These are phyloP conservation scores for Dothideomycetes sp. DNA, from an alignment of 2,329 filamentous ascomycete genomes.

Conservation along the genomic window DNA sequence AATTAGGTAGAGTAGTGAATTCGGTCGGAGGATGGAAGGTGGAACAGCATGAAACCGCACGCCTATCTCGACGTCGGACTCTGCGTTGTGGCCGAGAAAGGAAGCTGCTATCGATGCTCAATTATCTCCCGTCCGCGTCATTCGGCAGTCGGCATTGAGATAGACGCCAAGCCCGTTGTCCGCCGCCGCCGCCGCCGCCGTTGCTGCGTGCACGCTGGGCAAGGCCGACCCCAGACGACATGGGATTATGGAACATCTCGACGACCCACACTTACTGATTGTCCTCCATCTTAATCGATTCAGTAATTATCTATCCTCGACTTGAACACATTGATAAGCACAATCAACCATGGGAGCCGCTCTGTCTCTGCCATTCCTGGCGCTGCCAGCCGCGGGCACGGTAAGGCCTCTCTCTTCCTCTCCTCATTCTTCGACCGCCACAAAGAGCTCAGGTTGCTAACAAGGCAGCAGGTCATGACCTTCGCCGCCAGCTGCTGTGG, in stretches of 20 bases:
- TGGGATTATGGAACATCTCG: too few species aligned
- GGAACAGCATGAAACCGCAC: too few species aligned
- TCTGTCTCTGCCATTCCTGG: slow-evolving; percentile 81
- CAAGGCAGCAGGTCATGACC: slow-evolving; percentile 45
- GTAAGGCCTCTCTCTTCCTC: slow-evolving; percentile 45
- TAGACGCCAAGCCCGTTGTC: background rate
- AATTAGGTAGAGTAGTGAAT: too few species aligned
- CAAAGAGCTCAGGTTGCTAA: slow-evolving; percentile 44
- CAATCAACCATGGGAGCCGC: slow-evolving; percentile 70
- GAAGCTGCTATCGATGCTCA: background rate
- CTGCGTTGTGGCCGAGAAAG: slow-evolving; percentile 1
- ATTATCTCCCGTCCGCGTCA: slow-evolving; percentile 3
- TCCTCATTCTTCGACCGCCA: slow-evolving; percentile 13
- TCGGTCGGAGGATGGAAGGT: too few species aligned
- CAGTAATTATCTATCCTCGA: too few species aligned
- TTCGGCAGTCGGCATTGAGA: background rate
- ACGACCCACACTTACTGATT: too few species aligned
- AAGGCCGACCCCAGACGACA: background rate
- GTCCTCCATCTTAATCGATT: too few species aligned
- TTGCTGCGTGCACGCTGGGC: background rate
- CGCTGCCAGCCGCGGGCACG: slow-evolving; percentile 74
- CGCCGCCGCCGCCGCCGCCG: background rate
- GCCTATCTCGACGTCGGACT: slow-evolving; percentile 3
- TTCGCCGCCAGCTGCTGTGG: slow-evolving; percentile 88
- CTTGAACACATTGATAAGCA: too few species aligned